Base-by-base conservation (phyloP, 2,329 filamentous ascomycete genomes). In the Curvularia hawaiiensis region DNA sequence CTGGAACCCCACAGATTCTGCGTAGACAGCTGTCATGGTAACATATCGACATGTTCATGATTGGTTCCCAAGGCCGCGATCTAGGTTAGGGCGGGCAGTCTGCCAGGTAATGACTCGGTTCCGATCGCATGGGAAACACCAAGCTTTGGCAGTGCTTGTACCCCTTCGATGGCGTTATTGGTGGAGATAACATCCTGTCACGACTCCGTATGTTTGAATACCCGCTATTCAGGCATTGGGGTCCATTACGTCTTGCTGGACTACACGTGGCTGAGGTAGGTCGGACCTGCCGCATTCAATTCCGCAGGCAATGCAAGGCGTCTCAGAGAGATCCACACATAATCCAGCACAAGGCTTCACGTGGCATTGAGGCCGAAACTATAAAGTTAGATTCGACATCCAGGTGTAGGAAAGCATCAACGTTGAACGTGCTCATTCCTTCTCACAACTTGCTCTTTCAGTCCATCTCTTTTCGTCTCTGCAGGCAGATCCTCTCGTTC, bases 371-470 rank as follows among this genome's bases (percentile, higher is more conserved):
- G 50, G 35, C 58, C 20, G 14, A 6, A n/a, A 28, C 22, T 71
- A 72, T 73, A 73, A 71, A 70, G 61, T 54, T 54, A 60, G 61
- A 54, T 54, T 53, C 41, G 38, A 50, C 59, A 61, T 63, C 64
- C 67, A 63, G 45, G 59, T 60, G 53, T 33, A 57, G 59, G 60
- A 58, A 52, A 47, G 53, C 60, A 60, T 64, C 68, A 62, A 60
- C 70, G 61, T 69, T 64, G 60, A 72, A 69, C 71, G 68, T 71
- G 67, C 71, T 73, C 70, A 70, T 70, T 69, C 62, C 51, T 70
- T 67, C 71, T 72, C 68, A 69, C 50, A 56, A 61, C 57, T 63
- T 70, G 67, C 66, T 70, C 65, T 64, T 63, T 65, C 59, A 63
- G 56, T 55, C 66, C 65, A 62, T 58, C 58, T 68, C 64, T 59